These are phyloP conservation scores for Paecilomyces dactylethromorphus DNA, from an alignment of 2,329 filamentous ascomycete genomes.

Conservation along the genomic window DNA sequence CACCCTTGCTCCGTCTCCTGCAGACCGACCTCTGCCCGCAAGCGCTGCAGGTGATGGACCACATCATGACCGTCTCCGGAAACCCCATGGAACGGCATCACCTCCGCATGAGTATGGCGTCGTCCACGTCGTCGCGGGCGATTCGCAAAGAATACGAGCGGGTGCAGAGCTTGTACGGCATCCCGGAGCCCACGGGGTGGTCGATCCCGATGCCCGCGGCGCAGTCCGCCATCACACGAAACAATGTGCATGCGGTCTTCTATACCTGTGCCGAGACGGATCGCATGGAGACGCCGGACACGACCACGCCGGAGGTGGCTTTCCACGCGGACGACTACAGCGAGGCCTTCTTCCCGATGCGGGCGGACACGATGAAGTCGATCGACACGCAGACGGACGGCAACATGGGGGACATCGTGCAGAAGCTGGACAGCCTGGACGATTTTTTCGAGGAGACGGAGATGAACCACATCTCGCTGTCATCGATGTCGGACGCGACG, in stretches of 20 bases:
- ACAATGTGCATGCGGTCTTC: conserved; percentile 93
- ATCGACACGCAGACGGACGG: conserved; percentile 59
- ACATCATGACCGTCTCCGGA: conserved; percentile 89
- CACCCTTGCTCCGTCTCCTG: conserved; percentile 77
- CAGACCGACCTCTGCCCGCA: conserved; percentile 93
- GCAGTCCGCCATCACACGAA: conserved; percentile 77
- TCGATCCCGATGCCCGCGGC: conserved; percentile 88
- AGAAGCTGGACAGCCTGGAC: conserved; percentile 70
- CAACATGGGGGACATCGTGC: conserved; percentile 75
- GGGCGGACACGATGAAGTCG: conserved; percentile 88
- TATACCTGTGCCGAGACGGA: conserved; percentile 77
- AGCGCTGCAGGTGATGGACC: conserved; percentile 83
- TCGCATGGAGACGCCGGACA: conserved; percentile 51
- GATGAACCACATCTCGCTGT: conserved; percentile 51
- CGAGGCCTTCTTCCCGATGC: conserved; percentile 69
- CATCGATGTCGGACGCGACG: conserved; percentile 27
- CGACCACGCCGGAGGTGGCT: conserved; percentile 77
- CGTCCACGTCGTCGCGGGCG: conserved; percentile 68
- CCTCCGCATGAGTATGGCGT: conserved; percentile 95
- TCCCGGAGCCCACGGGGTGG: conserved; percentile 93
- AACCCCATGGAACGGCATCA: conserved; percentile 92
- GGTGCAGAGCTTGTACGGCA: conserved; percentile 90
- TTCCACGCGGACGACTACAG: conserved; percentile 86
- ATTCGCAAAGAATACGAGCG: conserved; percentile 92
- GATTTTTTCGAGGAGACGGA: conserved; percentile 72